Evolutionary conservation across 2,329 filamentous ascomycete genomes (phyloP), one percentile per base, ranked within the genome.

Genomic region (Samsoniella hepiali): DNA sequence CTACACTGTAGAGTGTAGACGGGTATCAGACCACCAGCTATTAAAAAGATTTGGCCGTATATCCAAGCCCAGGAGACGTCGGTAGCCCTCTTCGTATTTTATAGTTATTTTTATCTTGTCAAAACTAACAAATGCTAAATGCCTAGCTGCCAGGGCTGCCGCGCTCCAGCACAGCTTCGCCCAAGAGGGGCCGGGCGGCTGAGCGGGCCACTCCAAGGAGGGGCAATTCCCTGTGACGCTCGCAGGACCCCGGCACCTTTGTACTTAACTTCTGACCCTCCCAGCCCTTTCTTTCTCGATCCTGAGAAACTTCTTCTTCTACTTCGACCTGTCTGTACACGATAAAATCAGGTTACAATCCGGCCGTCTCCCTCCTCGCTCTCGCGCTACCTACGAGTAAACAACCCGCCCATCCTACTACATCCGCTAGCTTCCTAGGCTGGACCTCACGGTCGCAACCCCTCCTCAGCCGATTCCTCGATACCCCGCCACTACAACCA

Each of bases 221-320:
- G 51, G 60, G 51, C 60, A 13, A 2, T 56, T 62, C 60, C 53
- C 36, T 62, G 60, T 56, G 60, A 62, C 44, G 51, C 50, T 62
- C 51, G 22, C 29, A 31, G 29, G 17, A 15, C 49, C 17, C 50
- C 50, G 22, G 27, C 4, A 27, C 27, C 32, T 36, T 53, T 51
- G 34, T 53, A 58, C 34, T 49, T 36, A 54, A 45, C 50, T 36
- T 54, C 7, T 36, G 38, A 45, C 50, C 58, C 49, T 47, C 40
- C 50, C 49, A 51, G 40, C 38, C 31, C 27, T 44, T 45, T 17
- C 17, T 13, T n/a, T n/a, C 40, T 34, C 29, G 17, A 10, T 32
- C 44, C 42, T 22, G 45, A n/a, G 34, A 29, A 54, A 34, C 15
- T 31, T 17, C 34, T 54, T 34, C 17, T 34, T 36, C 8, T 45